Conservation (phyloP, 2,329 filamentous ascomycete species). For the Paramyrothecium roridum region DNA sequence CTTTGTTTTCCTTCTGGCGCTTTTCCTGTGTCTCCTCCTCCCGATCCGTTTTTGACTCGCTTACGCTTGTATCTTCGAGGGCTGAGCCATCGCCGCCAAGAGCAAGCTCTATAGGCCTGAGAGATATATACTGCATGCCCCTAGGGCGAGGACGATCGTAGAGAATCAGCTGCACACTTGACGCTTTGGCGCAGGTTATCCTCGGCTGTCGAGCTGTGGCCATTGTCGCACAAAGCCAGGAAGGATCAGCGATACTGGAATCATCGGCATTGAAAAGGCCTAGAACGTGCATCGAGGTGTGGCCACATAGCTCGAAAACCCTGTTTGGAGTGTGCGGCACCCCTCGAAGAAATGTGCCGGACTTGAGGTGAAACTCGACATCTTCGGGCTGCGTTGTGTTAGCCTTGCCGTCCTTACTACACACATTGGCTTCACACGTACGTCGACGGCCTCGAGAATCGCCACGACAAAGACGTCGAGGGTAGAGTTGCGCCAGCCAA, state of each 20-base stretch:
- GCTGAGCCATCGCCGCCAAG: constrained; percentile 67
- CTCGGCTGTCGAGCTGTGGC: constrained; percentile 58
- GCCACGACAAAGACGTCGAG: constrained; percentile 88
- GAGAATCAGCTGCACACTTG: constrained; percentile 81
- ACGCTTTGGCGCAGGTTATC: constrained; percentile 68
- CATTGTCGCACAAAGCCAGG: constrained; percentile 63
- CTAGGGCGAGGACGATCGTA: constrained; percentile 83
- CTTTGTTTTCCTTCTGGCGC: constrained; percentile 55
- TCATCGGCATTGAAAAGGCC: constrained; percentile 71
- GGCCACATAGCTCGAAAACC: constrained; percentile 82
- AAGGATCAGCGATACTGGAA: constrained; percentile 54
- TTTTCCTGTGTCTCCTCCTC: constrained; percentile 67
- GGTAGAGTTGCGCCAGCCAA: constrained; percentile 93
- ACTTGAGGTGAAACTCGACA: constrained; percentile 84
- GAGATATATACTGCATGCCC: constrained; percentile 94
- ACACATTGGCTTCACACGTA: constrained; percentile 36
- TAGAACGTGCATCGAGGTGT: constrained; percentile 78
- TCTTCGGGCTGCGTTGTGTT: constrained; percentile 57
- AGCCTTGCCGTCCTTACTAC: constrained; percentile 10
- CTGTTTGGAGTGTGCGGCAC: constrained; percentile 75
- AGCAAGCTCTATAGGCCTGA: constrained; percentile 83
- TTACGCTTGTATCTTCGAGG: constrained; percentile 26
- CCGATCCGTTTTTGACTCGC: constrained; percentile 67
- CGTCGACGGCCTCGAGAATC: constrained; percentile 86
- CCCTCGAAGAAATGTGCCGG: constrained; percentile 79